Evolutionary conservation across 2,329 filamentous ascomycete species (phyloP).

Genomic region (Botrytis pseudocinerea): DNA sequence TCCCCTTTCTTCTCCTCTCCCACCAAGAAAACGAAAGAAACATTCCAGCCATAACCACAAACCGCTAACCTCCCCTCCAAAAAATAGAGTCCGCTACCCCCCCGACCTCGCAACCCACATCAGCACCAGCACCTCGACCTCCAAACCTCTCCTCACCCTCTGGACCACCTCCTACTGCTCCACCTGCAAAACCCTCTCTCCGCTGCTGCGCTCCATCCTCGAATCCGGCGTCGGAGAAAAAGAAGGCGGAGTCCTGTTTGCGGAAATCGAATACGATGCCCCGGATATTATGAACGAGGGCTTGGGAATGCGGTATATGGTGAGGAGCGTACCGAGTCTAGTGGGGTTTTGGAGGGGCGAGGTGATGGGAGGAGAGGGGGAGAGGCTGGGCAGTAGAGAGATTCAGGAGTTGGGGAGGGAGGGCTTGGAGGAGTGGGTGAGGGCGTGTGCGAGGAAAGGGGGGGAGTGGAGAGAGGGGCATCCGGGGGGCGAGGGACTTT

Average conservation of each 20-base stretch:
- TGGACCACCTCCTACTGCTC: slow-evolving; percentile 62
- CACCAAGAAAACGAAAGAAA: neutral
- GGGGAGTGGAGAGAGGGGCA: neutral
- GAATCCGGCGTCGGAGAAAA: slow-evolving; percentile 51
- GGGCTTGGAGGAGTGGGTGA: slow-evolving; percentile 12
- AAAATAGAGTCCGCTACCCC: slow-evolving; percentile 56
- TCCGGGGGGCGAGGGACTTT: neutral
- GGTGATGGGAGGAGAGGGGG: neutral
- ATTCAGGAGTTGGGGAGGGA: slow-evolving; percentile 4
- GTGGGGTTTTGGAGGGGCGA: slow-evolving; percentile 48
- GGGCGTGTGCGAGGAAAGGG: slow-evolving; percentile 8
- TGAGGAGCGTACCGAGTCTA: slow-evolving; percentile 58
- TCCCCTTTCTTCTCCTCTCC: too few species aligned
- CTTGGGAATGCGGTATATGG: slow-evolving; percentile 57
- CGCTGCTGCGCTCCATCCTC: slow-evolving; percentile 52
- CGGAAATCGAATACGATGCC: slow-evolving; percentile 57
- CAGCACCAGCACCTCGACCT: slow-evolving; percentile 54
- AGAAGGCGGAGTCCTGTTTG: slow-evolving; percentile 57
- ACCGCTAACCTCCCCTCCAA: neutral
- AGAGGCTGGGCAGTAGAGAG: neutral
- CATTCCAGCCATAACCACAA: too few species aligned
- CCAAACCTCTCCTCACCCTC: slow-evolving; percentile 57
- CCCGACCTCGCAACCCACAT: slow-evolving; percentile 58
- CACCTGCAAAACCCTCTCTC: slow-evolving; percentile 53
- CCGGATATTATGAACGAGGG: slow-evolving; percentile 55